Percentiles rank a stretch among this genome's conserved stretches.
phyloP scores from a whole-genome alignment of 306 rosid species.

The Citrullus colocynthis region DNA sequence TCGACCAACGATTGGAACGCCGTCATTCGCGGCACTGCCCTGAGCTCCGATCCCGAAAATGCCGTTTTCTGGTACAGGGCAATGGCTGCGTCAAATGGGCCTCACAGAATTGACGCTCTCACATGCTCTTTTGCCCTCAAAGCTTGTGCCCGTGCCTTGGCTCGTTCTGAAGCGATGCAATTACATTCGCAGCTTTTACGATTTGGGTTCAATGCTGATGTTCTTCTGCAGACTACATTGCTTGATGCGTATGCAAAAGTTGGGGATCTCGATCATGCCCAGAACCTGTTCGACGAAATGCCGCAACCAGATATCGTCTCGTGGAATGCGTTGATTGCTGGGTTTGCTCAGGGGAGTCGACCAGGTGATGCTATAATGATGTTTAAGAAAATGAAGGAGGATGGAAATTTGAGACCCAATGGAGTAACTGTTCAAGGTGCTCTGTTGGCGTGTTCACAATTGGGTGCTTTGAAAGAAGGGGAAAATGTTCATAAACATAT shows the following conservation, averaged over 20 bases:
- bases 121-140: constrained; percentile 70
- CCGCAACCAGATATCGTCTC: constrained; percentile 46
- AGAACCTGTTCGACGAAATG: constrained; percentile 78
- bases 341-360: constrained; percentile 70
- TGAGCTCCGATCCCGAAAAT: constrained; percentile 44
- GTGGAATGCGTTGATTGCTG: constrained; percentile 72
- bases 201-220: constrained; percentile 44
- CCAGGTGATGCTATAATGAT: constrained; percentile 48
- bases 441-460: constrained; percentile 68
- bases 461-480: constrained; percentile 66
- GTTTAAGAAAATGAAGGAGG: constrained; percentile 52
- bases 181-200: constrained; percentile 55
- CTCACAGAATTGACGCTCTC: constrained; percentile 49
- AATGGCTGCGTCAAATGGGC: constrained; percentile 32
- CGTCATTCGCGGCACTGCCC: constrained; percentile 67
- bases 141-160: constrained; percentile 79
- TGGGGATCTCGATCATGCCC: constrained; percentile 41
- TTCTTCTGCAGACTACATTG: constrained; percentile 52
- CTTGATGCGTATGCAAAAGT: constrained; percentile 61
- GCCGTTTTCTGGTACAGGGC: constrained; percentile 48
- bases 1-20: constrained; percentile 77
- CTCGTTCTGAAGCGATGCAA: constrained; percentile 41
- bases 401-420: constrained; percentile 54
- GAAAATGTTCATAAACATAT: constrained; percentile 38
- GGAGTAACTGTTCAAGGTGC: constrained; percentile 62